Evolutionary conservation across 306 rosid genomes (phyloP).

Genomic region (Rosa multiflora): DNA sequence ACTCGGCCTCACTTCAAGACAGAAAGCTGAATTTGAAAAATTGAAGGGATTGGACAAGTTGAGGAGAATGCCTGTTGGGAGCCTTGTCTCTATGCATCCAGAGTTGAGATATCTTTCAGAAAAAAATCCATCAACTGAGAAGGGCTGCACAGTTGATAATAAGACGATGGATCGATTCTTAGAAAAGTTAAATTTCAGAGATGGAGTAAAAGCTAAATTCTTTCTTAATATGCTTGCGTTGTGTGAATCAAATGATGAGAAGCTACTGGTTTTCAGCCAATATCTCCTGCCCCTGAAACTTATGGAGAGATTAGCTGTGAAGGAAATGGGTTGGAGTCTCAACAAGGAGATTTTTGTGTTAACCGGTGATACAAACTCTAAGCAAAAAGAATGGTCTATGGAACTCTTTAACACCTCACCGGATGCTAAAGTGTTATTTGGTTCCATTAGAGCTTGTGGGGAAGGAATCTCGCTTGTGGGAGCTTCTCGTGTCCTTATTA

Average conservation of each 20-base stretch:
- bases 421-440: conserved; percentile 74
- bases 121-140: neutral
- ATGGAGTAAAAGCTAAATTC: conserved; percentile 84
- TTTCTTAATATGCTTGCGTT: conserved; percentile 58
- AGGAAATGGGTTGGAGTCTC: conserved; percentile 62
- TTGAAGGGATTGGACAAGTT: conserved; percentile 51
- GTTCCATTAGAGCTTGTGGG: conserved; percentile 97
- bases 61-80: conserved; percentile 62
- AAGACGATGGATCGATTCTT: conserved; percentile 48
- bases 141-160: neutral
- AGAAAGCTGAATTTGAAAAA: conserved; percentile 51
- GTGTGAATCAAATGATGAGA: conserved; percentile 69
- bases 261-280: conserved; percentile 86
- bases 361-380: conserved; percentile 68
- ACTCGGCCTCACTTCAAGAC: conserved; percentile 57
- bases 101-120: conserved; percentile 26
- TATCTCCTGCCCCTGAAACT: conserved; percentile 77
- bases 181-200: conserved; percentile 42
- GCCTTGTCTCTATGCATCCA: conserved; percentile 81
- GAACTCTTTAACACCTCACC: conserved; percentile 65
- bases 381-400: conserved; percentile 65
- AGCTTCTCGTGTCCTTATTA: conserved; percentile 75
- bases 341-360: conserved; percentile 72
- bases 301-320: conserved; percentile 63
- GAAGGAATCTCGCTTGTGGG: conserved; percentile 96